Conservation (phyloP, 306 rosid genomes). For the Prunus padus region DNA sequence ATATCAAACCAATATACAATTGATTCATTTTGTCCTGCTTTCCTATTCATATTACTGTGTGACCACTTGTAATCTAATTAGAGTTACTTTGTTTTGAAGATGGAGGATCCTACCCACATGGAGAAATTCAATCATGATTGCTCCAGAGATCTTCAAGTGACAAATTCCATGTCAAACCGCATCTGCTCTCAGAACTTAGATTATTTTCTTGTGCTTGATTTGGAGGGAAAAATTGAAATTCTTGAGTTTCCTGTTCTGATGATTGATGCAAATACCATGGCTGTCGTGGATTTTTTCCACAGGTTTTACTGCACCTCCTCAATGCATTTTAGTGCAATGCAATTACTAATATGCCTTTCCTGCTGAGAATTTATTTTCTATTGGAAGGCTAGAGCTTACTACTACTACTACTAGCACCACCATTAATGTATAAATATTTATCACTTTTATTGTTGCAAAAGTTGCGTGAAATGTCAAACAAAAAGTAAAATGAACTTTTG, state of each 20-base stretch:
- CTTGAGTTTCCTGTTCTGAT: constrained; percentile 90
- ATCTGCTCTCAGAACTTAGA: constrained; percentile 56
- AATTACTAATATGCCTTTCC: not conserved
- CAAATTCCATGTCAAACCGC: constrained; percentile 35
- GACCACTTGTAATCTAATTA: not conserved
- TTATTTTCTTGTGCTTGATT: constrained; percentile 91
- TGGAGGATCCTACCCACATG: constrained; percentile 74
- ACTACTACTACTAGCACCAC: not conserved
- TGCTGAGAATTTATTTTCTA: not conserved
- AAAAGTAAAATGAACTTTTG: not conserved
- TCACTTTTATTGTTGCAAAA: not conserved
- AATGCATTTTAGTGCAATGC: constrained; percentile 9
- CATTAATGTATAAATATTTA: not conserved
- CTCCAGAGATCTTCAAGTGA: constrained; percentile 69
- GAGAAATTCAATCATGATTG: constrained; percentile 79
- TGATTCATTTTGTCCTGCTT: not conserved
- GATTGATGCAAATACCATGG: constrained; percentile 67
- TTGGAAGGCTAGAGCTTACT: not conserved
- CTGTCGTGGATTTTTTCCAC: constrained; percentile 80
- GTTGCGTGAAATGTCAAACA: not conserved
- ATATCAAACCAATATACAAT: not conserved
- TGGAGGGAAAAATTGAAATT: constrained; percentile 95
- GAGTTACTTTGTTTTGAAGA: constrained; percentile 45
- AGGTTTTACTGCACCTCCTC: constrained; percentile 51
- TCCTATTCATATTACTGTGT: not conserved